Percentiles rank a stretch among this genome's conserved stretches.
These are phyloP conservation scores for Symbiodinium natans DNA, from an alignment of 73 alveolate species.

Conservation along the genomic window DNA sequence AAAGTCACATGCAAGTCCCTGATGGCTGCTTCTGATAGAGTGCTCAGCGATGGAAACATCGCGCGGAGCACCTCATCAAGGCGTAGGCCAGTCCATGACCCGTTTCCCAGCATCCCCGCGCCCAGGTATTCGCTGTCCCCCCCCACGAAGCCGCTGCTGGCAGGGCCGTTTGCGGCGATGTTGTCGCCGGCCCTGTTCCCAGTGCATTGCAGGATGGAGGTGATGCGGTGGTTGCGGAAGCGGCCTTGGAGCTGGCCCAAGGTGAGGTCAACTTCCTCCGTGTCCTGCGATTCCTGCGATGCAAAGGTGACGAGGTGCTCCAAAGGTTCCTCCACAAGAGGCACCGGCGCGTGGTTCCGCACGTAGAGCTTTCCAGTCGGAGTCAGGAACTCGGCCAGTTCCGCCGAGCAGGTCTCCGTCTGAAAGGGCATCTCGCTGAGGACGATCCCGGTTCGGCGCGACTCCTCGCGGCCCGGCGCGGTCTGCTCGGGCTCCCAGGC, in stretches of 20 bases:
- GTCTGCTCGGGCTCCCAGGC: conserved; percentile 1
- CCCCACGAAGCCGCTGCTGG: not conserved
- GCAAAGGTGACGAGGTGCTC: not conserved
- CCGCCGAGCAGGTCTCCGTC: not conserved
- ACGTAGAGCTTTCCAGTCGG: not conserved
- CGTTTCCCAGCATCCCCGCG: not conserved
- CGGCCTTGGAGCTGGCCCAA: not conserved
- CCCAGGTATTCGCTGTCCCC: not conserved
- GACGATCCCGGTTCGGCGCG: not conserved
- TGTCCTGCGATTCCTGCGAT: not conserved
- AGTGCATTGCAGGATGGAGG: conserved; percentile 1
- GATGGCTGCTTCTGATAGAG: not conserved
- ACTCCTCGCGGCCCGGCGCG: not conserved
- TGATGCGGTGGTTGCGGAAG: not conserved
- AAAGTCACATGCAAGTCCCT: not conserved
- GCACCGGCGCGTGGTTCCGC: not conserved
- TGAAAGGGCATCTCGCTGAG: conserved; percentile 14
- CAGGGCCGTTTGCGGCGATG: not conserved
- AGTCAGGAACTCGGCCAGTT: not conserved
- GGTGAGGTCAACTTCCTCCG: not conserved
- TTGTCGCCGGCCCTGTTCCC: not conserved
- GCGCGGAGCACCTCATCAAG: not conserved
- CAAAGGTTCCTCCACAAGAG: not conserved
- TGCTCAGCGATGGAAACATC: not conserved
- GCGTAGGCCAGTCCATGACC: not conserved